These are phyloP conservation scores for Xylaria sp. DNA, from an alignment of 2,329 filamentous ascomycete species.

Conservation along the genomic window DNA sequence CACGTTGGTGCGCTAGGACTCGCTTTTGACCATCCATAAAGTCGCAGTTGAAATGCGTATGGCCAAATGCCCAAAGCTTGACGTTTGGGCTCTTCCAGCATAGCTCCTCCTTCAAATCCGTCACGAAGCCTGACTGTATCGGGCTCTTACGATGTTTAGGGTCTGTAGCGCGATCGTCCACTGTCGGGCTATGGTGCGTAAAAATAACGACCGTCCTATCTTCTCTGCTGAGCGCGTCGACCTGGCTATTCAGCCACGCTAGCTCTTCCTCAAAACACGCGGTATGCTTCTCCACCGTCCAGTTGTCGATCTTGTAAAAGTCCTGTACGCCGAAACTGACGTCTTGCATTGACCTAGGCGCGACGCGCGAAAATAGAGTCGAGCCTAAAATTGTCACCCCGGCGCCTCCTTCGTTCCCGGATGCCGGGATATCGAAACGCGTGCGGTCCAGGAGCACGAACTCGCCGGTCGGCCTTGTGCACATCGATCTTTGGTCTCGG, in stretches of 20 bases:
- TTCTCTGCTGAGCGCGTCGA: slow-evolving; percentile 40
- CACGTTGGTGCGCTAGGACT: slow-evolving; percentile 55
- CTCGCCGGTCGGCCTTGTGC: slow-evolving; percentile 46
- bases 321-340: slow-evolving; percentile 62
- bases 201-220: slow-evolving; percentile 52
- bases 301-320: slow-evolving; percentile 60
- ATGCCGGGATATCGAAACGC: background rate
- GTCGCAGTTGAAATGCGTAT: slow-evolving; percentile 61
- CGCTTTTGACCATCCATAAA: slow-evolving; percentile 51
- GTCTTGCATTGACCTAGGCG: slow-evolving; percentile 49
- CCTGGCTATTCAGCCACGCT: slow-evolving; percentile 56
- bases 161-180: slow-evolving; percentile 50
- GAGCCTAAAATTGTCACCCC: slow-evolving; percentile 57
- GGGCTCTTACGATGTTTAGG: slow-evolving; percentile 49
- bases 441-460: slow-evolving; percentile 55
- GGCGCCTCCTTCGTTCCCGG: slow-evolving; percentile 45
- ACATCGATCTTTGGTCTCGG: slow-evolving; percentile 35
- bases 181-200: slow-evolving; percentile 58
- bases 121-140: slow-evolving; percentile 52
- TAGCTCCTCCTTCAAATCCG: slow-evolving; percentile 51
- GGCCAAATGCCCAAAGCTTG: slow-evolving; percentile 60
- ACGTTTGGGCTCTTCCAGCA: slow-evolving; percentile 53
- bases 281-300: slow-evolving; percentile 54
- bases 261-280: slow-evolving; percentile 54
- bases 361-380: slow-evolving; percentile 62